phyloP scores from a whole-genome alignment of 495 filamentous ascomycete genomes.

The Penicillium alfredii region DNA sequence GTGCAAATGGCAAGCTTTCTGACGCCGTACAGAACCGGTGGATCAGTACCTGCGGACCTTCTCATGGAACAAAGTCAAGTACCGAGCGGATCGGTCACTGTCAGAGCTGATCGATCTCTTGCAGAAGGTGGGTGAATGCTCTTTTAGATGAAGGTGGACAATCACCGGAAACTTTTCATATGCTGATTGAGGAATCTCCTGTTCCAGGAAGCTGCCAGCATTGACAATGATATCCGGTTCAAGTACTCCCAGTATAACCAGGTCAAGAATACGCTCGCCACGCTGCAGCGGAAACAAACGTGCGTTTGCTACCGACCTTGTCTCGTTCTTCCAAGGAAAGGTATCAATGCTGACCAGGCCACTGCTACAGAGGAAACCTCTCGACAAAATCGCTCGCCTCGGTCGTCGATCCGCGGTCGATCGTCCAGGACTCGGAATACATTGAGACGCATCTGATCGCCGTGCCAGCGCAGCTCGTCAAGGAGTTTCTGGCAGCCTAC shows the following conservation, averaged over 20 bases:
- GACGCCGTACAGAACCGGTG: slow-evolving; percentile 62
- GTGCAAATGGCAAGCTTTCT: too few species aligned
- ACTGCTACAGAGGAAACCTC: slow-evolving; percentile 70
- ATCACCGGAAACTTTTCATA: slow-evolving; percentile 1
- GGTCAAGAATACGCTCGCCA: slow-evolving; percentile 71
- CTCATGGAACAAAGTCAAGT: slow-evolving; percentile 95
- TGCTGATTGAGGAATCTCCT: background rate
- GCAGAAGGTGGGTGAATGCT: slow-evolving; percentile 71
- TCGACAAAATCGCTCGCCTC: slow-evolving; percentile 87
- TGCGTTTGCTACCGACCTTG: slow-evolving; percentile 36
- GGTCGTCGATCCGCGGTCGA: slow-evolving; percentile 67
- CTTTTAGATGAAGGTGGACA: too few species aligned
- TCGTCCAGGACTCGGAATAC: slow-evolving; percentile 90
- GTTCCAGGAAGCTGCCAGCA: slow-evolving; percentile 68
- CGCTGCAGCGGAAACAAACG: slow-evolving; percentile 83
- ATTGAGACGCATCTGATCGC: slow-evolving; percentile 91
- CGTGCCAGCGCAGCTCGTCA: slow-evolving; percentile 67
- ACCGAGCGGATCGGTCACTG: slow-evolving; percentile 83
- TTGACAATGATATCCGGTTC: slow-evolving; percentile 89
- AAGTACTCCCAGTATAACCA: slow-evolving; percentile 92
- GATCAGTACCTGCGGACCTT: slow-evolving; percentile 88
- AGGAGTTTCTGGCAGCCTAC: slow-evolving; percentile 84
- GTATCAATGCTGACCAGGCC: slow-evolving; percentile 19
- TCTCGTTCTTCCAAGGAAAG: too few species aligned
- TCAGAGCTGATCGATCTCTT: slow-evolving; percentile 77